Percentiles rank a stretch among this genome's conserved stretches.
phyloP scores from a whole-genome alignment of 352 stramenopile species.

The Phytopythium chamaehyphon region DNA sequence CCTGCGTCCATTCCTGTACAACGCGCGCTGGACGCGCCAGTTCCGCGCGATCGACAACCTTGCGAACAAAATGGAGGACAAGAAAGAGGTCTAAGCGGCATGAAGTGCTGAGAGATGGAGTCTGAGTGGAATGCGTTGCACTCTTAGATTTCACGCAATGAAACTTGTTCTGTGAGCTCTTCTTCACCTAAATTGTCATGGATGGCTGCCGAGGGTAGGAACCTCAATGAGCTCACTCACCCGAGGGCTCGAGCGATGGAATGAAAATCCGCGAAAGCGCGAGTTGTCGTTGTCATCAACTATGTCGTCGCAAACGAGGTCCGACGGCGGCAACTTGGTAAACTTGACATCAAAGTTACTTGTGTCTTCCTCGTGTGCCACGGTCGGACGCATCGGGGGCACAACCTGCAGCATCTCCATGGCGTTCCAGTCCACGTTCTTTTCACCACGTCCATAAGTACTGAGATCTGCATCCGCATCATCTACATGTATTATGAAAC shows the following conservation, averaged over 20 bases:
- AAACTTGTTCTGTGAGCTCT: too few relatives aligned
- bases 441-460: too few relatives aligned
- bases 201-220: too few relatives aligned
- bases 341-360: slow-evolving; percentile 95
- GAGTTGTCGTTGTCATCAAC: slow-evolving; percentile 43
- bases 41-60: slow-evolving; percentile 94
- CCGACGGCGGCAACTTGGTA: slow-evolving; percentile 59
- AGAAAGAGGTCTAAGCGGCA: slow-evolving; percentile 46
- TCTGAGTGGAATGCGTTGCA: too few relatives aligned
- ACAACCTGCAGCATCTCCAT: slow-evolving; percentile 87
- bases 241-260: slow-evolving; percentile 13
- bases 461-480: background rate
- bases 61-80: slow-evolving; percentile 67
- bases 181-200: too few relatives aligned
- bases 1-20: slow-evolving; percentile 97
- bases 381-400: slow-evolving; percentile 86
- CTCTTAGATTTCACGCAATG: too few relatives aligned
- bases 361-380: slow-evolving; percentile 89
- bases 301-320: slow-evolving; percentile 55
- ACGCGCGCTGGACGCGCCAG: slow-evolving; percentile 93
- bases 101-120: background rate
- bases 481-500: background rate
- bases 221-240: background rate
- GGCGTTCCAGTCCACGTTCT: slow-evolving; percentile 89
- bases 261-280: slow-evolving; percentile 76